Base-by-base conservation (phyloP, 2,329 filamentous ascomycete genomes). In the Scedosporium apiospermum region DNA sequence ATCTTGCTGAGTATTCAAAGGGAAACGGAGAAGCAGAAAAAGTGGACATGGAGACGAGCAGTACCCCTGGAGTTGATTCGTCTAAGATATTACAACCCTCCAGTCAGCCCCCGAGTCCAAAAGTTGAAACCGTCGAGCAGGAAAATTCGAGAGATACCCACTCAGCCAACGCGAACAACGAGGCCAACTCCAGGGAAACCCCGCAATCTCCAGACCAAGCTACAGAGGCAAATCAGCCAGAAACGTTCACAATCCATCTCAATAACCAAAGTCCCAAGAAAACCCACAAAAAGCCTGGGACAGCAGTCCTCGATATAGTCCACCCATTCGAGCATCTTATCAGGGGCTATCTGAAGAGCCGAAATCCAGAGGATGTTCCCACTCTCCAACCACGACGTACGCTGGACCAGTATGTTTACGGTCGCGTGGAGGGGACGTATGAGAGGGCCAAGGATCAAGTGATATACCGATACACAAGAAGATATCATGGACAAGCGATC, bases 381-480 rank as follows among this genome's bases (percentile, higher is more conserved):
- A 18, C 44, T 18, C 44, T 62, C 26, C 64, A 65, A 12, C 64
- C 64, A 16, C 59, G 64, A 16, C 64, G 64, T 14, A 65, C 64
- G 5, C 14, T 64, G 57, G 64, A 65, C 38, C 59, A 63, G 53
- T 64, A 64, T 16, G 49, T 44, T 23, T 65, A 65, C 30, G 42
- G 59, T 6, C 59, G 62, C 14, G 53, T 64, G n/a, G 62, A 62
- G 10, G 60, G 59, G 4, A 23, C 60, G 7, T 12, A 26, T 6
- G 27, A 64, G 9, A 41, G 64, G 5, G 64, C 62, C 26, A 53
- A 57, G 12, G 62, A 65, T 14, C 64, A 65, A 42, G 64, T 65
- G n/a, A 46, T 65, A 26, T 64, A 64, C 30, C 60, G 62, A 42
- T 64, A 65, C 18, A 65, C 62, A 26, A 62, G 60, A 42, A 21